phyloP scores from a whole-genome alignment of 768 basidiomycete genomes.

The Termitomyces sp. region DNA sequence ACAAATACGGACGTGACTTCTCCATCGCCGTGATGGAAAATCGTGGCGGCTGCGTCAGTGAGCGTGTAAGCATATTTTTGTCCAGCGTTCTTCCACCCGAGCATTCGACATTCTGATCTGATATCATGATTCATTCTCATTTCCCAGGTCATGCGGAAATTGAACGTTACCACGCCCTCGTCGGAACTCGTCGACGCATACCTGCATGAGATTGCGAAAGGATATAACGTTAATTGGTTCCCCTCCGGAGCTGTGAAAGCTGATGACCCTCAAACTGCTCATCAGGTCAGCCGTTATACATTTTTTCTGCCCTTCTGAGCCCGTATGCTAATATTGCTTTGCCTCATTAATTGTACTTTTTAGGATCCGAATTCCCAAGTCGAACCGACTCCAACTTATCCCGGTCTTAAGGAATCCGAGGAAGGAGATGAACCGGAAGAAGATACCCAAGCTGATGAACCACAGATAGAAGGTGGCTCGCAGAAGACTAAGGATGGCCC shows the following conservation, averaged over 20 bases:
- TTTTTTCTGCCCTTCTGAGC: not conserved
- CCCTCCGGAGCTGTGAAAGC: slow-evolving; percentile 20
- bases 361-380: slow-evolving; percentile 17
- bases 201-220: slow-evolving; percentile 84
- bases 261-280: slow-evolving; percentile 25
- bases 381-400: slow-evolving; percentile 2
- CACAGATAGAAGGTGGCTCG: slow-evolving; percentile 42
- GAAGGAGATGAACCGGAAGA: slow-evolving; percentile 25
- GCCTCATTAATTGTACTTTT: not conserved
- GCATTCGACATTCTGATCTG: not conserved
- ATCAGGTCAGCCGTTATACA: slow-evolving; percentile 33
- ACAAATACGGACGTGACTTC: slow-evolving; percentile 93
- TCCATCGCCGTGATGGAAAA: slow-evolving; percentile 86
- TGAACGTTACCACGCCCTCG: slow-evolving; percentile 66
- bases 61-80: slow-evolving; percentile 54
- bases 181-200: slow-evolving; percentile 81
- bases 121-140: slow-evolving; percentile 2
- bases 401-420: slow-evolving; percentile 21
- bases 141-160: slow-evolving; percentile 70
- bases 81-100: not conserved
- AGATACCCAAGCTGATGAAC: slow-evolving; percentile 28
- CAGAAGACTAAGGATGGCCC: slow-evolving; percentile 18
- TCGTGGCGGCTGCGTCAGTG: slow-evolving; percentile 72
- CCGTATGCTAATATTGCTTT: not conserved
- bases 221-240: slow-evolving; percentile 73